Conservation (phyloP, 176 grass and related monocot genomes). For the bread wheat (Triticum aestivum) region DNA sequence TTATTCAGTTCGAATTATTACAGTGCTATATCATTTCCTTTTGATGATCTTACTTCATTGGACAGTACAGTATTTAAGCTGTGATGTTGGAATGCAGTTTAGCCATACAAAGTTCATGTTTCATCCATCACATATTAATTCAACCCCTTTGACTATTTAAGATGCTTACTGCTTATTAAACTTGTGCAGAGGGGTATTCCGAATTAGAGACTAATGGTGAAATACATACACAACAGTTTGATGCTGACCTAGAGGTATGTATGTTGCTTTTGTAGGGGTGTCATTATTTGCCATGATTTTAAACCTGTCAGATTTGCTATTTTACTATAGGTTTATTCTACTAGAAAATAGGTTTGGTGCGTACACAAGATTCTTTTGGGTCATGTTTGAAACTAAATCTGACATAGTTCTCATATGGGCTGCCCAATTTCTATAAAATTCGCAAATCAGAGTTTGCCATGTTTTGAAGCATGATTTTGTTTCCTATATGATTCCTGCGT, state of each 20-base stretch:
- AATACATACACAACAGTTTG: slow-evolving; percentile 34
- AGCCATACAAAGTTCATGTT: slow-evolving; percentile 12
- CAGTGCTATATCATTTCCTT: slow-evolving; percentile 26
- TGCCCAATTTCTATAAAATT: slow-evolving; percentile 9
- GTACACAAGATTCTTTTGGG: not conserved
- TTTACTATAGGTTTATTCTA: not conserved
- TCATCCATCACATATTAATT: slow-evolving; percentile 19
- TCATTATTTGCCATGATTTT: slow-evolving; percentile 20
- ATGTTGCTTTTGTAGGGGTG: slow-evolving; percentile 34
- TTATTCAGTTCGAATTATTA: not conserved
- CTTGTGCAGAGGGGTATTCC: slow-evolving; percentile 39
- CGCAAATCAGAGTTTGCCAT: not conserved
- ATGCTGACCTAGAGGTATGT: slow-evolving; percentile 69
- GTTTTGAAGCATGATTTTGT: not conserved
- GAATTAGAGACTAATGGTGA: slow-evolving; percentile 46
- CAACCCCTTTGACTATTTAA: not conserved
- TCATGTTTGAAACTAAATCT: slow-evolving; percentile 14
- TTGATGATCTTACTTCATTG: slow-evolving; percentile 25
- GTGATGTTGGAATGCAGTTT: not conserved
- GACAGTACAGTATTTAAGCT: slow-evolving; percentile 15
- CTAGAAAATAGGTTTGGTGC: not conserved
- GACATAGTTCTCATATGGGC: slow-evolving; percentile 10
- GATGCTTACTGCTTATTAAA: slow-evolving; percentile 9
- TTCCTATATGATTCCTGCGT: not conserved
- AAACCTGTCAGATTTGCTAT: not conserved